Evolutionary conservation across 2,329 filamentous ascomycete genomes (phyloP).

Genomic region (Nemania diffusa): DNA sequence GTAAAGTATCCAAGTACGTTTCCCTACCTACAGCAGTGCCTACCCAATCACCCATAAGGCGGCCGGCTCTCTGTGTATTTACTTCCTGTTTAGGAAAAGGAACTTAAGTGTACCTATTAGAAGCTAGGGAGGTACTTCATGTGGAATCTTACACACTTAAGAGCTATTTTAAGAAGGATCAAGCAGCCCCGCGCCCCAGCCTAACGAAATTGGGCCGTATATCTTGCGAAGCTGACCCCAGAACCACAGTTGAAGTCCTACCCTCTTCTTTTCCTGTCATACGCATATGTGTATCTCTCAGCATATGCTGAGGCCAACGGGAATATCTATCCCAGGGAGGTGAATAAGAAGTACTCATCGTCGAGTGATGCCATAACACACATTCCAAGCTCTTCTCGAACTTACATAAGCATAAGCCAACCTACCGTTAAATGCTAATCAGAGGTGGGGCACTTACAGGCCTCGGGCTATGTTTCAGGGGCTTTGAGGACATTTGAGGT

Average conservation of each 20-base stretch:
- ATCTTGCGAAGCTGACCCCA: constrained; percentile 25
- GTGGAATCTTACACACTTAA: constrained; percentile 19
- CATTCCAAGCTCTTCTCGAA: too few species aligned
- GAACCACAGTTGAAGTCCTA: constrained; percentile 5
- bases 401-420: background rate
- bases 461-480: constrained; percentile 28
- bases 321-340: too few species aligned
- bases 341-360: too few species aligned
- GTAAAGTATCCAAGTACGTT: background rate
- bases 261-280: background rate
- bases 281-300: background rate
- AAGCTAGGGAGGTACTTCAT: background rate
- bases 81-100: background rate
- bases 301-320: background rate
- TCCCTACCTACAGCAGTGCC: background rate
- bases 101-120: background rate
- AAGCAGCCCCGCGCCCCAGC: constrained; percentile 19
- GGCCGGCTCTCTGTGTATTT: background rate
- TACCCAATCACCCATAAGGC: background rate
- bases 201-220: constrained; percentile 30
- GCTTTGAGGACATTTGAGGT: background rate
- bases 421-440: background rate
- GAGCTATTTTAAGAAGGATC: constrained; percentile 34
- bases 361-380: too few species aligned
- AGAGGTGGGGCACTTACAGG: background rate